Evolutionary conservation across 2,329 filamentous ascomycete genomes (phyloP).

Genomic region (Lasiodiplodia sp.): DNA sequence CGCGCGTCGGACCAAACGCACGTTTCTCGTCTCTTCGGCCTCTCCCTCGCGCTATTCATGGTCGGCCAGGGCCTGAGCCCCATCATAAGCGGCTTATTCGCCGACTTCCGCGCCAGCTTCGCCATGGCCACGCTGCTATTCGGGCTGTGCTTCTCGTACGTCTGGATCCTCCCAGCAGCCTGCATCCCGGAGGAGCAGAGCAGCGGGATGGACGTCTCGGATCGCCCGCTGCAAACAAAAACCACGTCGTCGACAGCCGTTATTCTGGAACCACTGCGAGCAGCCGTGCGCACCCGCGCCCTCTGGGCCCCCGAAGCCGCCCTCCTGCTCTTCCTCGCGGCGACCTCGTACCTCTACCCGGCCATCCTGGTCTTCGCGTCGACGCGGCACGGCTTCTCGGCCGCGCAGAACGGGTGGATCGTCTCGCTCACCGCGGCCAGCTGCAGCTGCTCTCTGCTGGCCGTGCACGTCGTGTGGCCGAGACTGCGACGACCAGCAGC

Average conservation of each 20-base stretch:
- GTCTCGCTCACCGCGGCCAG: constrained; percentile 4
- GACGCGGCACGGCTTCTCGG: constrained; percentile 9
- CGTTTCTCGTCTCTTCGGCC: neutral
- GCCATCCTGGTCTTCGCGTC: neutral
- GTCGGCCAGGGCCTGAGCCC: neutral
- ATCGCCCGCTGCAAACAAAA: too few species aligned
- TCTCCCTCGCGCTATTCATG: constrained; percentile 12
- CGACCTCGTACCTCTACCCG: constrained; percentile 4
- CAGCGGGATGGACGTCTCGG: too few species aligned
- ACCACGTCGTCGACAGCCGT: too few species aligned
- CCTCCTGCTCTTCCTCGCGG: neutral
- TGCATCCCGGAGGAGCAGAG: neutral
- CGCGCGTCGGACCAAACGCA: neutral
- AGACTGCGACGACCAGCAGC: neutral
- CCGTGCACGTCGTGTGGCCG: constrained; percentile 3
- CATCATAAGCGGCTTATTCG: neutral
- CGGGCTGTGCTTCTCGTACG: neutral
- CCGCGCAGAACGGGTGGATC: neutral
- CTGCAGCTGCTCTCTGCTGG: neutral
- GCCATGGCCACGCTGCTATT: neutral
- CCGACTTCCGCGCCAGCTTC: constrained; percentile 10
- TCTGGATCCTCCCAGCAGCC: neutral
- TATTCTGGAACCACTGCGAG: neutral
- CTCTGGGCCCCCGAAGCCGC: neutral
- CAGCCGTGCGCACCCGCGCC: neutral